Conservation (phyloP, 2,329 filamentous ascomycete species). For the Calonectria pteridis region DNA sequence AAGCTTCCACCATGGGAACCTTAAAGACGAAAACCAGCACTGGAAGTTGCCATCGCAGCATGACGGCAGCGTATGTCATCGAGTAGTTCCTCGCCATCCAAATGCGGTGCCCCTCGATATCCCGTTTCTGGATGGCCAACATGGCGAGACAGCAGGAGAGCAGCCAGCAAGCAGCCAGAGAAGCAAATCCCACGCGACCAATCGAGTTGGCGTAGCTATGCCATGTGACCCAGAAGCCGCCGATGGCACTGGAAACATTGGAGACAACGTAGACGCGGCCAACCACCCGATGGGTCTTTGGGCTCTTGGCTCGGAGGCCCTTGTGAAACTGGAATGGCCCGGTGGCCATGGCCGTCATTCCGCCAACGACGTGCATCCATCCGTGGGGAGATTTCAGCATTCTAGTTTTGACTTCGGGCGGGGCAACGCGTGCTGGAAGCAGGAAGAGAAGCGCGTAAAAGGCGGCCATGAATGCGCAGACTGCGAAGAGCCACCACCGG, state of each 20-base stretch:
- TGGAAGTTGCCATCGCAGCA: not conserved
- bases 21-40: not conserved
- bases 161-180: not conserved
- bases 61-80: not conserved
- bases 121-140: not conserved
- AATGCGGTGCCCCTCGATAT: not conserved
- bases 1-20: not conserved
- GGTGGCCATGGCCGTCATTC: not conserved
- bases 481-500: not conserved
- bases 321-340: constrained; percentile 3
- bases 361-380: not conserved
- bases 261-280: not conserved
- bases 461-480: not conserved
- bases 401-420: not conserved
- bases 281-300: not conserved
- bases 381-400: not conserved
- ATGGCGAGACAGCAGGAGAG: not conserved
- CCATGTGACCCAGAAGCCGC: not conserved
- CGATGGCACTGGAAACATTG: not conserved
- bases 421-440: not conserved
- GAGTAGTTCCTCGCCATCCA: constrained; percentile 1
- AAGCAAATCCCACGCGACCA: not conserved
- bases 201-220: constrained; percentile 1
- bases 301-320: not conserved
- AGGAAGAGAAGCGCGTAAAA: not conserved